Evolutionary conservation across 345 rosid genomes (phyloP).

Genomic region (Odontarrhena argentea): DNA sequence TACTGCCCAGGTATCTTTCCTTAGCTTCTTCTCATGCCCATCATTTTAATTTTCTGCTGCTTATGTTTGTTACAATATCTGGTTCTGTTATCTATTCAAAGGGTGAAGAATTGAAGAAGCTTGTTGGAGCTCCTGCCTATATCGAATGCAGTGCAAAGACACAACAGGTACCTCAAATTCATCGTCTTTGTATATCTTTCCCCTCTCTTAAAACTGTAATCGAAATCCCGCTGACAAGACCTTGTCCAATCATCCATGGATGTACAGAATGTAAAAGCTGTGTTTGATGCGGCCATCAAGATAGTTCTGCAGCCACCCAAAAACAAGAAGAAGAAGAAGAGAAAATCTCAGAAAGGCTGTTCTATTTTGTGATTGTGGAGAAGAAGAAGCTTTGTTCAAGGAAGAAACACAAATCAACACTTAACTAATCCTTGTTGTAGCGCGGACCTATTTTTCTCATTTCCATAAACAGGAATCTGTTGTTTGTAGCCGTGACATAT

Average conservation of each 20-base stretch:
- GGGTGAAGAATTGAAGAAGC: slow-evolving; percentile 85
- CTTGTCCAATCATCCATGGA: slow-evolving; percentile 10
- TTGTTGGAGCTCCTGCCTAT: slow-evolving; percentile 74
- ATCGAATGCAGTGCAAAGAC: slow-evolving; percentile 88
- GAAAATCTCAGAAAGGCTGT: slow-evolving; percentile 68
- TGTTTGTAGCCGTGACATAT: slow-evolving; percentile 50
- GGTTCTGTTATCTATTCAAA: slow-evolving; percentile 26
- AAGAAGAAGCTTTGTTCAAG: neutral
- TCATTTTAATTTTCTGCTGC: slow-evolving; percentile 10
- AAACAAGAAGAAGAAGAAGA: slow-evolving; percentile 73
- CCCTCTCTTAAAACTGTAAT: neutral
- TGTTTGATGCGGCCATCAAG: slow-evolving; percentile 86
- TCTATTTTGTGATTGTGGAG: slow-evolving; percentile 56
- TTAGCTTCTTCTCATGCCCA: slow-evolving; percentile 10
- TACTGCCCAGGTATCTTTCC: slow-evolving; percentile 60
- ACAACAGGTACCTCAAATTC: slow-evolving; percentile 60
- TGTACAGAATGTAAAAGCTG: slow-evolving; percentile 80
- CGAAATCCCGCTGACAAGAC: neutral
- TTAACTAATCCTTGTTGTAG: slow-evolving; percentile 23
- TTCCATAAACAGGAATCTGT: slow-evolving; percentile 26
- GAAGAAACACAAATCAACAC: slow-evolving; percentile 26
- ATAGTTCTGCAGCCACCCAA: slow-evolving; percentile 91
- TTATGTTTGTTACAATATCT: neutral
- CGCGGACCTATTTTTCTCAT: slow-evolving; percentile 3
- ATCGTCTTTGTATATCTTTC: neutral